These are phyloP conservation scores for Pseudocercospora vitis DNA, from an alignment of 2,329 filamentous ascomycete genomes.

Conservation along the genomic window DNA sequence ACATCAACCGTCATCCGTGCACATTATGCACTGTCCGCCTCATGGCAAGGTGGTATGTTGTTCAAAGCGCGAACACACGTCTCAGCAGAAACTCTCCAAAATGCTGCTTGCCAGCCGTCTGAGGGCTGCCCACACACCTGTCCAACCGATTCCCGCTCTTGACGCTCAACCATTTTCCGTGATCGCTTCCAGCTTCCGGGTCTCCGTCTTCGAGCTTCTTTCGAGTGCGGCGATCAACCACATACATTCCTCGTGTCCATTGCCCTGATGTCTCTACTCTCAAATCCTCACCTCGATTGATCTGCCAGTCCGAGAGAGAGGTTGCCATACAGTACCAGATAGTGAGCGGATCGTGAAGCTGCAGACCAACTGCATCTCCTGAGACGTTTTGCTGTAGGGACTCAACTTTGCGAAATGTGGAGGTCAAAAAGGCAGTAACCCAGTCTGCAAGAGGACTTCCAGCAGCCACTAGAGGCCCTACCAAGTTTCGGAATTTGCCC, in stretches of 20 bases:
- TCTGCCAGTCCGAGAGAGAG: slow-evolving; percentile 37
- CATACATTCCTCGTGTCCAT: slow-evolving; percentile 87
- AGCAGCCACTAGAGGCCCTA: slow-evolving; percentile 28
- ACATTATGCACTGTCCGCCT: too few species aligned
- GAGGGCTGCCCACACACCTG: slow-evolving; percentile 67
- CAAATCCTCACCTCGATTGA: slow-evolving; percentile 67
- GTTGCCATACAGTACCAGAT: slow-evolving; percentile 39
- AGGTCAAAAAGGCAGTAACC: slow-evolving; percentile 46
- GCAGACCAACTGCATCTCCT: slow-evolving; percentile 42
- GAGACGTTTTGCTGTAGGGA: slow-evolving; percentile 40
- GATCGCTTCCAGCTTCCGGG: slow-evolving; percentile 67
- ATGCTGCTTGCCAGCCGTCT: slow-evolving; percentile 63
- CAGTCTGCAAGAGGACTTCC: slow-evolving; percentile 49
- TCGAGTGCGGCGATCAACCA: slow-evolving; percentile 70
- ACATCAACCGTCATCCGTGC: too few species aligned
- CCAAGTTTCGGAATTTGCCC: slow-evolving; percentile 40
- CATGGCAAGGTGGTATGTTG: too few species aligned
- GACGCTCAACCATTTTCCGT: slow-evolving; percentile 71
- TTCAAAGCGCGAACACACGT: slow-evolving; percentile 20
- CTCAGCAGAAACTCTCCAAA: slow-evolving; percentile 33
- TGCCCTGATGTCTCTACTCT: slow-evolving; percentile 86
- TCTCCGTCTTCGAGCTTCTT: slow-evolving; percentile 51
- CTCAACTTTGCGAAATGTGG: slow-evolving; percentile 49
- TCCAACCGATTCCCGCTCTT: slow-evolving; percentile 76
- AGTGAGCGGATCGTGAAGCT: slow-evolving; percentile 50